Percentiles rank a stretch among this genome's conserved stretches.
Conservation (phyloP, 192 early-diverging fungal species). For the Backusella sp. region DNA sequence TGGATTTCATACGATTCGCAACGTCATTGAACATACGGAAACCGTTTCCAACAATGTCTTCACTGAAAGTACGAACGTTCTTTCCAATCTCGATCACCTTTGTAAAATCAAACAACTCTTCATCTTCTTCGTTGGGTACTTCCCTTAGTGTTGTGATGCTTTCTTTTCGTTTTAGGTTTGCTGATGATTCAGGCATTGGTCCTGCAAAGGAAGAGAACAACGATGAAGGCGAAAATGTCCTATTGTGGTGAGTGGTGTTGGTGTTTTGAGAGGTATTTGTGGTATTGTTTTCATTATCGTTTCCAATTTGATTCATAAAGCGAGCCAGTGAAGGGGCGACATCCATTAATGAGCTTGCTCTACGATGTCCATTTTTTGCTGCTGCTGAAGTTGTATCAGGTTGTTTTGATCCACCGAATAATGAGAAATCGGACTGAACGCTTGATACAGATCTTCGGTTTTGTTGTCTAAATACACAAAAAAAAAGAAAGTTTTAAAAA, state of each 20-base stretch:
- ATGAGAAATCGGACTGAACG: neutral
- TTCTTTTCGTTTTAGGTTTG: neutral
- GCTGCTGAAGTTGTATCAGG: neutral
- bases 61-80: conserved; percentile 22
- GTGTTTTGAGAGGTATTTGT: neutral
- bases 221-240: conserved; percentile 19
- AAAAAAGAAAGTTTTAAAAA: neutral
- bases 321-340: conserved; percentile 21
- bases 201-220: conserved; percentile 32
- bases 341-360: conserved; percentile 25
- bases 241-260: neutral
- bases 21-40: conserved; percentile 30
- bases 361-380: neutral
- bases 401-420: neutral
- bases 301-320: conserved; percentile 29
- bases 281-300: conserved; percentile 1
- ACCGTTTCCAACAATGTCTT: conserved; percentile 28
- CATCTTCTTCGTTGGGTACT: conserved; percentile 2
- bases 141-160: neutral
- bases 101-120: conserved; percentile 32
- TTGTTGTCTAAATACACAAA: neutral
- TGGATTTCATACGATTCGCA: conserved; percentile 20
- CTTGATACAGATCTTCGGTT: conserved; percentile 4
- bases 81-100: conserved; percentile 36
- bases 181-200: neutral